These are phyloP conservation scores for Metarhizium anisopliae DNA, from an alignment of 2,329 filamentous ascomycete species.

Conservation along the genomic window DNA sequence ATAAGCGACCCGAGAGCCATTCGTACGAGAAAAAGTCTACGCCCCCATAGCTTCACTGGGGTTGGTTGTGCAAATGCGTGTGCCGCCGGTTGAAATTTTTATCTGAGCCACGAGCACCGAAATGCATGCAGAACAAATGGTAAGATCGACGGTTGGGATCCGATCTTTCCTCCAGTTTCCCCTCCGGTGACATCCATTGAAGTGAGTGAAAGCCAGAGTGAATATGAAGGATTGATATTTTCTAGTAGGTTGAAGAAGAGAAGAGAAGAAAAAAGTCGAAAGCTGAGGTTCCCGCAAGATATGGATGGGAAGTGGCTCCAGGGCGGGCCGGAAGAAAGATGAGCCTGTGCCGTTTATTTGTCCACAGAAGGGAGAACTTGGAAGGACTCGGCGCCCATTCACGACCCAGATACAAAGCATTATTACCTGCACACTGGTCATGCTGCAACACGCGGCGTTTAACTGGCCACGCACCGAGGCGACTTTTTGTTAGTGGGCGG, in stretches of 20 bases:
- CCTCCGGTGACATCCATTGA: slow-evolving; percentile 50
- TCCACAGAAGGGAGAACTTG: neutral
- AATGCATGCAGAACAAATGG: slow-evolving; percentile 33
- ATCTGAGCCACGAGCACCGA: slow-evolving; percentile 24
- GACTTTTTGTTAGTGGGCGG: neutral
- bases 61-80: slow-evolving; percentile 13
- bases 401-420: no score
- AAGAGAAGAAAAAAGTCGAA: slow-evolving; percentile 12
- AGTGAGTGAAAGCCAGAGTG: slow-evolving; percentile 52
- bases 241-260: slow-evolving; percentile 33
- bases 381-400: neutral
- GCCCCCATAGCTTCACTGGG: neutral
- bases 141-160: slow-evolving; percentile 36
- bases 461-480: neutral
- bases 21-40: neutral
- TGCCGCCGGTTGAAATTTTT: slow-evolving; percentile 25
- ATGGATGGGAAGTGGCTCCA: slow-evolving; percentile 2
- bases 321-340: slow-evolving; percentile 19
- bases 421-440: no score
- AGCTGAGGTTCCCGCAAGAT: neutral
- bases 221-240: slow-evolving; percentile 51
- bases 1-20: no score
- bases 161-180: slow-evolving; percentile 63
- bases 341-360: slow-evolving; percentile 6
- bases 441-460: no score